Evolutionary conservation across 257 asterid genomes (phyloP).

Genomic region (Verbena officinalis): DNA sequence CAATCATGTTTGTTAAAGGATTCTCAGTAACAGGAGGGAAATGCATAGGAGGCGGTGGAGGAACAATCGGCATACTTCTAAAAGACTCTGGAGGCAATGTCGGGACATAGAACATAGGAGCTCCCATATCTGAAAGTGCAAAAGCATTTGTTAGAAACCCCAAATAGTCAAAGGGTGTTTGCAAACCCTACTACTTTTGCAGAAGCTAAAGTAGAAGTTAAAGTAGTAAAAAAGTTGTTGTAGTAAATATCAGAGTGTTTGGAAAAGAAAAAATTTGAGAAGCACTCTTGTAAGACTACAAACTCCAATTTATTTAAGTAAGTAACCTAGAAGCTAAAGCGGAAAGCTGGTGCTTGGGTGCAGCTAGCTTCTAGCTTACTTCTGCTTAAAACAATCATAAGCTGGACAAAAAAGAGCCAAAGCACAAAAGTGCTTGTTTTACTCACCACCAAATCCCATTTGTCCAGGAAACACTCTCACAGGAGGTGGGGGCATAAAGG

Average conservation of each 20-base stretch:
- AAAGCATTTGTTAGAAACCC: constrained; percentile 22
- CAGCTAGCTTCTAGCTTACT: too few species aligned
- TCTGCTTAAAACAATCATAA: too few species aligned
- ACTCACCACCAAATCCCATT: constrained; percentile 80
- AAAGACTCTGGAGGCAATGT: constrained; percentile 60
- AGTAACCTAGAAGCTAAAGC: too few species aligned
- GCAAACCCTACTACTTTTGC: too few species aligned
- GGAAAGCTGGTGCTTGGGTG: too few species aligned
- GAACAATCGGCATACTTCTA: constrained; percentile 53
- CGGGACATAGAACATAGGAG: constrained; percentile 50
- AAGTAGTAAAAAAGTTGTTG: too few species aligned
- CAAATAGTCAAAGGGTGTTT: too few species aligned
- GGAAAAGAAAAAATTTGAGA: too few species aligned
- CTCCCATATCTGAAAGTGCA: constrained; percentile 55
- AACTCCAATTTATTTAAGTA: too few species aligned
- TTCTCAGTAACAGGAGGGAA: constrained; percentile 45
- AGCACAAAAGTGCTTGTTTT: neutral
- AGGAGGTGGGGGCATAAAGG: constrained; percentile 55
- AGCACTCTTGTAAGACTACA: too few species aligned
- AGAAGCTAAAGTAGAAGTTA: too few species aligned
- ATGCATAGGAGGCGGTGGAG: constrained; percentile 49
- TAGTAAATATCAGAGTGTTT: too few species aligned
- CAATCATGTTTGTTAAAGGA: constrained; percentile 47
- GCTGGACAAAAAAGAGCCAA: neutral
- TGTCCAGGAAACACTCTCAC: constrained; percentile 56